A percentile compares a stretch with the other conserved stretches of the same genome.
Evolutionary conservation across 768 basidiomycete species (phyloP).

Genomic region (Termitomyces sp.): DNA sequence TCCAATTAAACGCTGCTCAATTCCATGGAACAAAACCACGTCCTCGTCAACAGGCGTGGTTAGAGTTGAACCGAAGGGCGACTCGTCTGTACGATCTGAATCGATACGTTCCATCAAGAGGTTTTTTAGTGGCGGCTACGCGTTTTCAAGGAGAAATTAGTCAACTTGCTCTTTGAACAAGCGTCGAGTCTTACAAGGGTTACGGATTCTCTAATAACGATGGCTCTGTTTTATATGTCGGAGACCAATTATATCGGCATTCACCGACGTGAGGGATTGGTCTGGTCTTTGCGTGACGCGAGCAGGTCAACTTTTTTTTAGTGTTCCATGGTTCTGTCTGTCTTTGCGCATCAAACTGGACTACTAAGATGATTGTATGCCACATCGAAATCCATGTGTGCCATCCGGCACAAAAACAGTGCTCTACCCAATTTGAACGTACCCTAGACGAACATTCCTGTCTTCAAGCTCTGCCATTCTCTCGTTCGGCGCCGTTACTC

Average conservation of each 20-base stretch:
- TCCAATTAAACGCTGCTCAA: conserved; percentile 11
- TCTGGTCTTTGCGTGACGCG: too few species aligned
- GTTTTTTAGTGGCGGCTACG: neutral
- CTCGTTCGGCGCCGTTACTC: conserved; percentile 85
- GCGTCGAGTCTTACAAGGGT: neutral
- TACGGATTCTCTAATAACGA: neutral
- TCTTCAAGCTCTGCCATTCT: conserved; percentile 95
- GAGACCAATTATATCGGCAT: too few species aligned
- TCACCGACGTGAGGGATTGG: too few species aligned
- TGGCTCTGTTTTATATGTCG: too few species aligned
- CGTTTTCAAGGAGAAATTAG: neutral
- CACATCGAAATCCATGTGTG: too few species aligned
- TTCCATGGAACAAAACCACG: conserved; percentile 10
- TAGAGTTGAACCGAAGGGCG: conserved; percentile 35
- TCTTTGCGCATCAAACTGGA: too few species aligned
- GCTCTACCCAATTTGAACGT: too few species aligned
- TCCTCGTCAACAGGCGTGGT: conserved; percentile 38
- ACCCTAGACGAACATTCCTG: conserved; percentile 94
- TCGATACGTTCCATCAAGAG: conserved; percentile 22
- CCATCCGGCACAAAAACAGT: too few species aligned
- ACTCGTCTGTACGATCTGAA: conserved; percentile 36
- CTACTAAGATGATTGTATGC: too few species aligned
- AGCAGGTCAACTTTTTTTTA: too few species aligned
- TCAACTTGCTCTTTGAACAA: neutral
- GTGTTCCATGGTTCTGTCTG: too few species aligned